A percentile compares a stretch with the other conserved stretches of the same genome.
Conservation (phyloP, 139 green algal species). For the Yamagishiella unicocca region DNA sequence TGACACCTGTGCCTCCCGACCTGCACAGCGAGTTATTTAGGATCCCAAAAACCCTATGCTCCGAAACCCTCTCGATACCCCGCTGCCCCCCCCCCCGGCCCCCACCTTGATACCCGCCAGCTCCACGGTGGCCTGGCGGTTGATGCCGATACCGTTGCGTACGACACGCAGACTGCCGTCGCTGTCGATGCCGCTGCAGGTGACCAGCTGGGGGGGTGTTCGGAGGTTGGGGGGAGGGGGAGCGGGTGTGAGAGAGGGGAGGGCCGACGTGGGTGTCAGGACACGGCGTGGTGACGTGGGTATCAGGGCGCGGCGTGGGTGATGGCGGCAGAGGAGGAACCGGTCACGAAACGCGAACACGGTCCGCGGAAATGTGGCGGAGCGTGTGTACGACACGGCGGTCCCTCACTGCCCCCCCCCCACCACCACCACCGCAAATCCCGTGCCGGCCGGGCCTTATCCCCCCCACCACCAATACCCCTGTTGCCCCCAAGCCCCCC, state of each 20-base stretch:
- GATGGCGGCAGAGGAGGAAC: no score
- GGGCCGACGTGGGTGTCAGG: background rate
- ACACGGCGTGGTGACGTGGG: no score
- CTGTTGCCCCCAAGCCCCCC: background rate
- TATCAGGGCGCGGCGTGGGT: no score
- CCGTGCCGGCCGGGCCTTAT: no score
- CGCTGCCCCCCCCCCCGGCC: background rate
- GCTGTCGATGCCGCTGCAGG: slow-evolving; percentile 82
- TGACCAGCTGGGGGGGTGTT: slow-evolving; percentile 84
- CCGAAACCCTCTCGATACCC: no score
- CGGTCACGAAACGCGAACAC: no score
- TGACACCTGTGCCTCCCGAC: no score
- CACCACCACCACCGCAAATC: background rate
- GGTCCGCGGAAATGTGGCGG: no score
- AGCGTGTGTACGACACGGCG: no score
- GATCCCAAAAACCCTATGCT: no score
- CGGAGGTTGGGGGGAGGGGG: background rate
- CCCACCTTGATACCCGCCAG: slow-evolving; percentile 69
- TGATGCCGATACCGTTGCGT: slow-evolving; percentile 98
- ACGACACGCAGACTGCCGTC: slow-evolving; percentile 93
- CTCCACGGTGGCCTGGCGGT: slow-evolving; percentile 89
- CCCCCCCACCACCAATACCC: slow-evolving; percentile 74
- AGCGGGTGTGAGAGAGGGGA: background rate
- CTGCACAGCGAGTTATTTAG: no score
- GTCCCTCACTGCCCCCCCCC: background rate